A percentile compares a stretch with the other conserved stretches of the same genome.
These are phyloP conservation scores for Termitomyces sp. DNA, from an alignment of 768 basidiomycete genomes.

Conservation along the genomic window DNA sequence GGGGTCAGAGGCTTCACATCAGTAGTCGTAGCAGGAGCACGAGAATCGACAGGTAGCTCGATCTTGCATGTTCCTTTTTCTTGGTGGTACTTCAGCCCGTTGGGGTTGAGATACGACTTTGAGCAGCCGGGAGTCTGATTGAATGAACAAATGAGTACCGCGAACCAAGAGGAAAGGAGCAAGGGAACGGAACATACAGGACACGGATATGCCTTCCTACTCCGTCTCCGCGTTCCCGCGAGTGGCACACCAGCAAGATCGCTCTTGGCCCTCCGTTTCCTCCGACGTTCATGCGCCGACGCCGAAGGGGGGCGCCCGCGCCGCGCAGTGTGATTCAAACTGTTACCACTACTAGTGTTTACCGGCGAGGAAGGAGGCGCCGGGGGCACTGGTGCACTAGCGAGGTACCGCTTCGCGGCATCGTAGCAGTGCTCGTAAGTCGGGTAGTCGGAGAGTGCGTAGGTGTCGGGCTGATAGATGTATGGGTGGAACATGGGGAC, in stretches of 20 bases:
- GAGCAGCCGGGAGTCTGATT: conserved; percentile 45
- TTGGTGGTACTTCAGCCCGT: conserved; percentile 65
- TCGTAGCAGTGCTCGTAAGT: conserved; percentile 21
- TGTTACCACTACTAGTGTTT: no score
- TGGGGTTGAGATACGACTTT: conserved; percentile 64
- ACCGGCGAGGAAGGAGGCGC: no score
- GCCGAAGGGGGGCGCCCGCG: not conserved
- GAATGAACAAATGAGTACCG: not conserved
- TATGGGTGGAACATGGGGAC: not conserved
- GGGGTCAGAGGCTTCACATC: not conserved
- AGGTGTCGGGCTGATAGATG: conserved; percentile 9
- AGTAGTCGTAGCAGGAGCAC: not conserved
- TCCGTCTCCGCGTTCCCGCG: conserved; percentile 12
- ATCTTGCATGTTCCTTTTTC: conserved; percentile 63
- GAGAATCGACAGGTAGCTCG: conserved; percentile 15
- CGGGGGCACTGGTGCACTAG: not conserved
- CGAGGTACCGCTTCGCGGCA: conserved; percentile 8
- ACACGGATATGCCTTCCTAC: conserved; percentile 47
- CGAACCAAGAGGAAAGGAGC: not conserved
- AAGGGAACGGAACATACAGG: conserved; percentile 32
- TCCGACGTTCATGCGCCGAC: not conserved
- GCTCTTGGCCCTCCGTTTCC: conserved; percentile 4
- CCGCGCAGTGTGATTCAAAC: not conserved
- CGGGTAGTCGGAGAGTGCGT: conserved; percentile 13
- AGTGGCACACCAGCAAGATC: not conserved